These are phyloP conservation scores for Cyberlindnera mississippiensis DNA, from an alignment of 805 yeast species.

Conservation along the genomic window DNA sequence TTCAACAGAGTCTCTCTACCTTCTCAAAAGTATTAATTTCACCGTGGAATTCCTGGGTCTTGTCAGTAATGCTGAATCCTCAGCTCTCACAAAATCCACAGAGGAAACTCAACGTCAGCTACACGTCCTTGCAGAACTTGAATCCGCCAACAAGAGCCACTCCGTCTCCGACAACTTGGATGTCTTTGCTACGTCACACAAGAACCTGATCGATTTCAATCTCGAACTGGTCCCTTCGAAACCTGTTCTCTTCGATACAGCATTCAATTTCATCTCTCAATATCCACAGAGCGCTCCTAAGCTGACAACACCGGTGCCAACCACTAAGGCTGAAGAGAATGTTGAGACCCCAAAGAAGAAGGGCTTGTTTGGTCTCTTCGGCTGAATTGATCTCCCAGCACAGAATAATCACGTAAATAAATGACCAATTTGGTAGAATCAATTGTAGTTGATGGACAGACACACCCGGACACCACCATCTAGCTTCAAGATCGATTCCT, in stretches of 20 bases:
- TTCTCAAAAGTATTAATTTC: conserved; percentile 6
- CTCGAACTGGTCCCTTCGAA: conserved; percentile 63
- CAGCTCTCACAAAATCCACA: conserved; percentile 22
- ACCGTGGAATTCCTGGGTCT: conserved; percentile 27
- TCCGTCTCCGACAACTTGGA: conserved; percentile 23
- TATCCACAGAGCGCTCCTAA: conserved; percentile 30
- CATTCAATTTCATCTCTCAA: conserved; percentile 66
- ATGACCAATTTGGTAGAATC: too few species aligned
- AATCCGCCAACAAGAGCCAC: conserved; percentile 32
- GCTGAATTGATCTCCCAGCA: conserved; percentile 36
- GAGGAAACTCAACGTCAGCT: conserved; percentile 24
- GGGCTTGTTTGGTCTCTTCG: conserved; percentile 74
- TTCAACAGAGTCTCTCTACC: conserved; percentile 30
- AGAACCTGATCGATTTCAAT: conserved; percentile 29
- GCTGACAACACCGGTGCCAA: conserved; percentile 7
- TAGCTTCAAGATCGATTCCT: background rate
- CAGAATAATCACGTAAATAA: too few species aligned
- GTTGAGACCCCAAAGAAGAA: conserved; percentile 39
- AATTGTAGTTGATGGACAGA: background rate
- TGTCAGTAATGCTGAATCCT: conserved; percentile 35
- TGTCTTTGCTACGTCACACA: conserved; percentile 21
- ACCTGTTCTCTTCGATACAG: conserved; percentile 90
- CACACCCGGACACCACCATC: background rate
- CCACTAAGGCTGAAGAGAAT: background rate
- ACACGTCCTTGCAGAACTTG: conserved; percentile 44